Evolutionary conservation across 495 filamentous ascomycete species (phyloP).

Genomic region (Penicillium paxilli): DNA sequence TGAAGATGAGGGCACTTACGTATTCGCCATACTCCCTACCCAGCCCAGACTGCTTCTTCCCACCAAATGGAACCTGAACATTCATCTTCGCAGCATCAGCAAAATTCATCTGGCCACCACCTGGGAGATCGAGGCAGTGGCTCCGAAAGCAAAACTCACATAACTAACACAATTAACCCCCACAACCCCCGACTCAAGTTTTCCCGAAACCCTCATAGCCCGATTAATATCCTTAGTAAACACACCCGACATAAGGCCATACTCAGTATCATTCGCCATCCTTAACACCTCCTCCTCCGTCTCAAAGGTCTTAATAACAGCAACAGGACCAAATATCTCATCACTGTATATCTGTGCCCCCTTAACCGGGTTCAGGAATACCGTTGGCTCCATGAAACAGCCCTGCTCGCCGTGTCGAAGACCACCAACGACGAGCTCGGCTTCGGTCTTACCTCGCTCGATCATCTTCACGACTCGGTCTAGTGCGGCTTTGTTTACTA

Average conservation of each 20-base stretch:
- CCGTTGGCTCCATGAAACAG: conserved; percentile 57
- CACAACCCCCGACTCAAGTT: conserved; percentile 89
- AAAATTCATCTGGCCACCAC: too few species aligned
- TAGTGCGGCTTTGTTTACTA: neutral
- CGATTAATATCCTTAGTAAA: conserved; percentile 85
- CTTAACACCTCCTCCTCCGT: conserved; percentile 74
- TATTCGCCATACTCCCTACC: neutral
- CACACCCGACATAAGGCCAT: conserved; percentile 88
- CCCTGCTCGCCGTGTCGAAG: neutral
- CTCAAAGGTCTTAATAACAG: conserved; percentile 85
- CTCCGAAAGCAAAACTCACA: too few species aligned
- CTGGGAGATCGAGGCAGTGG: too few species aligned
- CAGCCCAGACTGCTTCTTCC: neutral
- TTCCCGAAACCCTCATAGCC: conserved; percentile 71
- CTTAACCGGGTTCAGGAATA: conserved; percentile 55
- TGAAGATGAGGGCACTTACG: neutral
- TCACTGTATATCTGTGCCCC: conserved; percentile 48
- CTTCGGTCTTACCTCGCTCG: conserved; percentile 3
- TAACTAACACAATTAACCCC: conserved; percentile 48
- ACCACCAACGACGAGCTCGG: conserved; percentile 5
- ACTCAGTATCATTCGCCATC: conserved; percentile 89
- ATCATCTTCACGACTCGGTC: neutral
- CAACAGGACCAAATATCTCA: conserved; percentile 92
- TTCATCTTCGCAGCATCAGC: neutral
- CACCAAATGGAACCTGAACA: neutral